Evolutionary conservation across 257 asterid species (phyloP).

Genomic region (Solanum sparsipilum): DNA sequence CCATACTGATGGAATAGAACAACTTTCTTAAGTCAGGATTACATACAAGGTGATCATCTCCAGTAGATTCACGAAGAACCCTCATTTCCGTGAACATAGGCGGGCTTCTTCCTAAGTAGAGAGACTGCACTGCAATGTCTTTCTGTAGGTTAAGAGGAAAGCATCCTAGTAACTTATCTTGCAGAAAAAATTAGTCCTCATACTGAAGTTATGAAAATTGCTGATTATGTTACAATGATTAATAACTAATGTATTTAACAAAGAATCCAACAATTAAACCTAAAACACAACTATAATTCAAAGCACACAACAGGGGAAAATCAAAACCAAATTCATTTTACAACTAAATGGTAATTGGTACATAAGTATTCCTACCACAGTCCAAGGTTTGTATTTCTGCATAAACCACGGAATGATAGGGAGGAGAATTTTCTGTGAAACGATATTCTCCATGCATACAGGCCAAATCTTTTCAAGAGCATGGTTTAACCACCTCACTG

Average conservation of each 20-base stretch:
- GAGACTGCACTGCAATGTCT: conserved; percentile 56
- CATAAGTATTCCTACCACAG: conserved; percentile 42
- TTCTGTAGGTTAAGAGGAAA: conserved; percentile 30
- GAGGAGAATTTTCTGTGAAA: conserved; percentile 86
- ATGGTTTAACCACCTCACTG: conserved; percentile 88
- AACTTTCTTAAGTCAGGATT: conserved; percentile 1
- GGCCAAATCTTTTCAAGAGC: conserved; percentile 90
- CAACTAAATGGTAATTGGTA: conserved; percentile 5
- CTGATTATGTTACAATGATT: background rate
- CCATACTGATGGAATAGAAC: background rate
- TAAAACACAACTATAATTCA: background rate
- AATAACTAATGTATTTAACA: background rate
- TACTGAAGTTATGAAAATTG: background rate
- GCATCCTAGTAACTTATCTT: background rate
- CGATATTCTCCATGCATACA: conserved; percentile 78
- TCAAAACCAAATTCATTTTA: background rate
- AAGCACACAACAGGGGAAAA: background rate
- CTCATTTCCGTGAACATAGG: conserved; percentile 91
- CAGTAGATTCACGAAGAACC: conserved; percentile 58
- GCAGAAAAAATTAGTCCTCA: background rate
- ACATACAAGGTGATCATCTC: conserved; percentile 88
- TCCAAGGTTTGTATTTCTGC: conserved; percentile 97
- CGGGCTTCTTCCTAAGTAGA: conserved; percentile 87
- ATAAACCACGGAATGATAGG: conserved; percentile 96
- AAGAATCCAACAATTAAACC: background rate